Evolutionary conservation across 495 filamentous ascomycete genomes (phyloP), one percentile per base, ranked within the genome.

Genomic region (Penicillium crystallinum): DNA sequence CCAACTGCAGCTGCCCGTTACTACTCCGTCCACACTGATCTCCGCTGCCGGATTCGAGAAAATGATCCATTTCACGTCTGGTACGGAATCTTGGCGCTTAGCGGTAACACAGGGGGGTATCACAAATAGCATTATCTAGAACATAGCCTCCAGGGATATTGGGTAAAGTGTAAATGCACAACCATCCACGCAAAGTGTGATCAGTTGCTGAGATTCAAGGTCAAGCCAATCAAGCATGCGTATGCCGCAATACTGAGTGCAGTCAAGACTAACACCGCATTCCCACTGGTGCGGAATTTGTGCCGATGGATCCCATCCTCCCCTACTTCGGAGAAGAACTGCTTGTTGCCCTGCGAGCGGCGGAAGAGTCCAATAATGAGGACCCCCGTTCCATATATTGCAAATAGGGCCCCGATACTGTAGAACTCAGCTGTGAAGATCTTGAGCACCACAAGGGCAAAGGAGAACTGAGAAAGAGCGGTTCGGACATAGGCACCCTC

Each of bases 371-470:
- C 85, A 40, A 89, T 88, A 6, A 88, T 74, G 59, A 97, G 70
- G 12, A 98, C 80, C 12, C 88, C 88, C 15, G 87, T 84, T 0
- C 95, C 92, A 58, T 96, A 97, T 30, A 89, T 84, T 6, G 92
- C 91, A 62, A 96, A 96, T 17, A 97, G 77, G 2, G 91, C 91
- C 15, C 91, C 91, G 56, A 96, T 92, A 56, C 83, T 79, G 71
- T 96, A 97, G 79, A 97, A 96, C 62, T 96, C 90, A 37, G 82
- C 77, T 19, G 90, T 97, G 75, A 97, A 97, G 68, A 98, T 95
- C 72, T 92, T 95, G 44, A 98, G 82, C 8, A 98, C 87, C 52
- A 98, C 83, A 15, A 98, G 84, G 37, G 92, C 83, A 63, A 98
- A 97, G 44, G 85, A 89, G 79, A 97, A 97, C 67, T 97, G 91